phyloP scores from a whole-genome alignment of 371 early-diverging fungal genomes.

The Mortierella sp. region DNA sequence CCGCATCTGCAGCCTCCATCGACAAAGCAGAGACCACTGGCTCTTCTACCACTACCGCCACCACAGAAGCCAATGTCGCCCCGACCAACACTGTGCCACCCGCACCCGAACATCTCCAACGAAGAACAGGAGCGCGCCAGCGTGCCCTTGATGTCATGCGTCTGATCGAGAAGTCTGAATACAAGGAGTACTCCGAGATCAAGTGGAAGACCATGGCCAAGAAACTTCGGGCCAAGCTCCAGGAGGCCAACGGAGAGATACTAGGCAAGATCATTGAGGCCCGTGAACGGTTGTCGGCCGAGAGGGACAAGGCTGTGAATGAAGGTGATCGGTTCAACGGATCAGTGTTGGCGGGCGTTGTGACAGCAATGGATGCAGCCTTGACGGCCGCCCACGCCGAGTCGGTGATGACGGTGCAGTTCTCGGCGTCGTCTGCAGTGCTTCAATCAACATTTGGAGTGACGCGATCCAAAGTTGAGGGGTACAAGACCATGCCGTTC shows the following conservation, averaged over 20 bases:
- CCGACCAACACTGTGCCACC: constrained; percentile 16
- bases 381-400: not conserved
- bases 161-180: constrained; percentile 45
- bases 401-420: constrained; percentile 4
- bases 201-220: constrained; percentile 50
- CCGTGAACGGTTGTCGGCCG: constrained; percentile 24
- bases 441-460: not conserved
- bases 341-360: not conserved
- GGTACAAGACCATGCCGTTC: constrained; percentile 2
- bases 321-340: not conserved
- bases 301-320: not conserved
- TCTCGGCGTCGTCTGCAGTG: constrained; percentile 1
- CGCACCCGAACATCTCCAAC: constrained; percentile 48
- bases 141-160: constrained; percentile 48
- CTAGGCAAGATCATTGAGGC: constrained; percentile 46
- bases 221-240: constrained; percentile 34
- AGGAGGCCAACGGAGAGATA: constrained; percentile 47
- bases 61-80: not conserved
- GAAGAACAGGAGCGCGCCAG: constrained; percentile 50
- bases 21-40: not conserved
- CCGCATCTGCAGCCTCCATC: not conserved
- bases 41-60: not conserved
- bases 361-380: constrained; percentile 5
- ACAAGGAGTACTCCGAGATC: constrained; percentile 50
- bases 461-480: not conserved